Percentiles rank a stretch among this genome's conserved stretches.
These are phyloP conservation scores for Triticum monococcum DNA, from an alignment of 176 grass and related monocot species.

Conservation along the genomic window DNA sequence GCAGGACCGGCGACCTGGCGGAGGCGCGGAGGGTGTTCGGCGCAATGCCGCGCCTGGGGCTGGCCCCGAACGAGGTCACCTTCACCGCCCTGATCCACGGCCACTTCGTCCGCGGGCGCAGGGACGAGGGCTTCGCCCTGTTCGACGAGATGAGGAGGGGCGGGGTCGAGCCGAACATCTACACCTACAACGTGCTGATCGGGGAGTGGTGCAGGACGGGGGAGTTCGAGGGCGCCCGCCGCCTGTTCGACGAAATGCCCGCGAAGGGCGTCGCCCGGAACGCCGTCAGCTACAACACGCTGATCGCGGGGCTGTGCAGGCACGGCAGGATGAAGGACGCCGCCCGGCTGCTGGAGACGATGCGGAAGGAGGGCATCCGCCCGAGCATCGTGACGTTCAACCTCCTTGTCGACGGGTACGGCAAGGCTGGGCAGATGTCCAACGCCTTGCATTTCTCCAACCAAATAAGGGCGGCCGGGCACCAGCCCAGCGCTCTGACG, in stretches of 20 bases:
- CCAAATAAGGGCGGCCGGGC: conserved; percentile 50
- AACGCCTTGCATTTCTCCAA: conserved; percentile 57
- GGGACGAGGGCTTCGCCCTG: conserved; percentile 36
- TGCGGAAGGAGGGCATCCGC: conserved; percentile 48
- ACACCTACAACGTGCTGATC: conserved; percentile 67
- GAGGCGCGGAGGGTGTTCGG: conserved; percentile 53
- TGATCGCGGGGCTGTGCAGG: conserved; percentile 54
- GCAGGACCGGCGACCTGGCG: conserved; percentile 41
- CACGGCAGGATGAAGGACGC: conserved; percentile 45
- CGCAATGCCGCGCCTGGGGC: conserved; percentile 37
- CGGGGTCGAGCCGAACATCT: conserved; percentile 51
- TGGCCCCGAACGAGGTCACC: conserved; percentile 59
- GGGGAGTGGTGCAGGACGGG: conserved; percentile 38
- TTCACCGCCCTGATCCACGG: conserved; percentile 71
- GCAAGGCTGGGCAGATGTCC: conserved; percentile 54
- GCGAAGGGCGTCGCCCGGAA: conserved; percentile 45
- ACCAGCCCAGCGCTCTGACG: conserved; percentile 48
- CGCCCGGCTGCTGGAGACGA: conserved; percentile 31
- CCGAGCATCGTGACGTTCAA: conserved; percentile 68
- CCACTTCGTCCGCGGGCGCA: conserved; percentile 39
- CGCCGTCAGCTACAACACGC: conserved; percentile 58
- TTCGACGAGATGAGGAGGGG: conserved; percentile 48
- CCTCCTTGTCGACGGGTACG: conserved; percentile 59
- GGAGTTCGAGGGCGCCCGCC: conserved; percentile 39
- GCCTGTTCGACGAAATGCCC: conserved; percentile 68